phyloP scores from a whole-genome alignment of 2,329 filamentous ascomycete genomes.

The Septoria petroselini region DNA sequence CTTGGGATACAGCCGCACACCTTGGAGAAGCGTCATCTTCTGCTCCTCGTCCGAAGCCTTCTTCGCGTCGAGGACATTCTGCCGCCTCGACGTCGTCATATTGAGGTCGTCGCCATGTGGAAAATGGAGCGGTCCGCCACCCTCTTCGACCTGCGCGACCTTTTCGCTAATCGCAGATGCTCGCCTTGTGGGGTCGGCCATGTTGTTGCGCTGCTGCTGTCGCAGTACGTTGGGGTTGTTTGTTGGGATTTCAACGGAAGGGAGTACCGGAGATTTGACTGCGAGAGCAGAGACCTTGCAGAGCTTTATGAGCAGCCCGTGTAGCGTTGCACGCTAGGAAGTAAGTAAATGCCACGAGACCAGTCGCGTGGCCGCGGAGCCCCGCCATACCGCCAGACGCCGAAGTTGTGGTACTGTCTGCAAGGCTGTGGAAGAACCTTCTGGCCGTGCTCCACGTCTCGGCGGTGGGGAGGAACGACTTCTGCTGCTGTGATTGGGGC shows the following conservation, averaged over 20 bases:
- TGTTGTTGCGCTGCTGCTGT: conserved; percentile 3
- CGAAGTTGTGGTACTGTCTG: conserved; percentile 4
- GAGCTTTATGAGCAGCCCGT: conserved; percentile 9
- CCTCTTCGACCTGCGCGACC: conserved; percentile 7
- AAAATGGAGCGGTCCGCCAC: conserved; percentile 20
- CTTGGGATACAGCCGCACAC: conserved; percentile 79
- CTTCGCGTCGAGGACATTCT: conserved; percentile 43
- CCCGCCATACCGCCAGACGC: conserved; percentile 3
- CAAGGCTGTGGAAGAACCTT: conserved; percentile 11
- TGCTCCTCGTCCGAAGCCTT: conserved; percentile 50
- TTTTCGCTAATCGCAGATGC: conserved; percentile 4
- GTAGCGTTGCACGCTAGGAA: conserved; percentile 7
- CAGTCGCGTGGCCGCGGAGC: conserved; percentile 6
- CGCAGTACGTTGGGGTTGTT: background rate
- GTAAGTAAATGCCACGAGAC: conserved; percentile 6
- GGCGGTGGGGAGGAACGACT: background rate
- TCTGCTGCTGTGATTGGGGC: background rate
- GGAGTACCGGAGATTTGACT: conserved; percentile 2
- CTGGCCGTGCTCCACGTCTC: background rate
- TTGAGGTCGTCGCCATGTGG: conserved; percentile 36
- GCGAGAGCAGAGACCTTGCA: background rate
- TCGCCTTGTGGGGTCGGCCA: conserved; percentile 6
- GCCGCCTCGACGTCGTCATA: conserved; percentile 28
- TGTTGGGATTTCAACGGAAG: background rate
- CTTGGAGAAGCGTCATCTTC: conserved; percentile 62